These are phyloP conservation scores for Butyriboletus appendiculatus DNA, from an alignment of 1,284 basidiomycete species.

Conservation along the genomic window DNA sequence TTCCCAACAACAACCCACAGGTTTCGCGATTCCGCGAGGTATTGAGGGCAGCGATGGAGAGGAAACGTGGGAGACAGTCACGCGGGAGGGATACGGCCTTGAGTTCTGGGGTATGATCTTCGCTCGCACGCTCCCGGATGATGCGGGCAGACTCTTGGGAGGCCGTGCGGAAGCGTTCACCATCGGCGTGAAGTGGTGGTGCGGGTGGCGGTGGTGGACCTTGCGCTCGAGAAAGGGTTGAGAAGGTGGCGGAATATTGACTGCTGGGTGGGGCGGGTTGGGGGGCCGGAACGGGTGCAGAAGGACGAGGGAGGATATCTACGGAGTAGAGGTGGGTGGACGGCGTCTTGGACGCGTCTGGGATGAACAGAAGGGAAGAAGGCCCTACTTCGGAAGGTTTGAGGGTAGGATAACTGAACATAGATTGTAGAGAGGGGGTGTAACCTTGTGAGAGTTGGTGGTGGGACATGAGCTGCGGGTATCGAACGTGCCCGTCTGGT, in stretches of 20 bases:
- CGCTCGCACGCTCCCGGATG: constrained; percentile 26
- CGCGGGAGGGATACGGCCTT: constrained; percentile 68
- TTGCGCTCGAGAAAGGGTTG: constrained; percentile 27
- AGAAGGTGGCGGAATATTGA: constrained; percentile 19
- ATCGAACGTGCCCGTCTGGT: constrained; percentile 43
- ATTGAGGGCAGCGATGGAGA: constrained; percentile 66
- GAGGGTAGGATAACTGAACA: constrained; percentile 43
- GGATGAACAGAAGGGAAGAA: constrained; percentile 33
- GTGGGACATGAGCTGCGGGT: constrained; percentile 56
- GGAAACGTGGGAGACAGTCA: constrained; percentile 69
- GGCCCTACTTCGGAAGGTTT: constrained; percentile 35
- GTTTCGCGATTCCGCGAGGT: constrained; percentile 63
- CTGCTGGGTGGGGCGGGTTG: constrained; percentile 9
- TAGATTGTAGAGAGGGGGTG: constrained; percentile 55
- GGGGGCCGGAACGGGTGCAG: constrained; percentile 17
- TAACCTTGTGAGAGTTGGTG: constrained; percentile 60
- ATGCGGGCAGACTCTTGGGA: constrained; percentile 34
- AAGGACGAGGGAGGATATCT: constrained; percentile 35
- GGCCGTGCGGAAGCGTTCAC: constrained; percentile 29
- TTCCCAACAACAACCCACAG: constrained; percentile 64
- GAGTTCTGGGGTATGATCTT: constrained; percentile 40
- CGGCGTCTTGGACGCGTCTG: constrained; percentile 33
- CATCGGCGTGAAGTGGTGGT: constrained; percentile 20
- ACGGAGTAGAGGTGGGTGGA: constrained; percentile 34
- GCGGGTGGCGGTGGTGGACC: constrained; percentile 22